Percentiles rank a stretch among this genome's conserved stretches.
These are phyloP conservation scores for Solanum chmielewskii DNA, from an alignment of 257 asterid species.

Conservation along the genomic window DNA sequence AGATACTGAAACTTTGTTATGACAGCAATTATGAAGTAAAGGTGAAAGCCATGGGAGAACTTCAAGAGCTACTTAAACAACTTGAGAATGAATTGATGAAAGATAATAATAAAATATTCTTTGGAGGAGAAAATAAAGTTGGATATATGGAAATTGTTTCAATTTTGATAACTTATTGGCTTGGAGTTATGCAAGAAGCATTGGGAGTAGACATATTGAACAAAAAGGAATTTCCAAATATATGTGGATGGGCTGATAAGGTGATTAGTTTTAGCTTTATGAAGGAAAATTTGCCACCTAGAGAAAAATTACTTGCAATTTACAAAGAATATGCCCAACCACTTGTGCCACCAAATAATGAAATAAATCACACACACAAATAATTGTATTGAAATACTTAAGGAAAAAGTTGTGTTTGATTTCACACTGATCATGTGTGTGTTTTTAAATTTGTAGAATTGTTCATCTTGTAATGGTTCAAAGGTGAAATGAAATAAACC, in stretches of 20 bases:
- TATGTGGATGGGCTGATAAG: not conserved
- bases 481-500: too few relatives aligned
- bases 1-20: not conserved
- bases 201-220: not conserved
- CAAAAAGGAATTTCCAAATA: constrained; percentile 1
- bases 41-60: not conserved
- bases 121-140: not conserved
- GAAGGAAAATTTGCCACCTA: not conserved
- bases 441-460: too few relatives aligned
- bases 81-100: not conserved
- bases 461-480: not conserved
- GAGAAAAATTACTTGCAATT: not conserved
- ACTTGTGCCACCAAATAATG: not conserved
- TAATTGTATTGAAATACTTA: not conserved
- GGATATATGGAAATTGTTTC: not conserved
- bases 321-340: not conserved
- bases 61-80: not conserved
- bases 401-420: not conserved
- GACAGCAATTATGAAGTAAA: not conserved
- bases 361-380: not conserved
- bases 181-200: not conserved
- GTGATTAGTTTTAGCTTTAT: not conserved
- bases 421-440: not conserved
- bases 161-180: not conserved
- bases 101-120: not conserved